phyloP scores from a whole-genome alignment of 805 yeast species.

The Cephaloascus fragrans region DNA sequence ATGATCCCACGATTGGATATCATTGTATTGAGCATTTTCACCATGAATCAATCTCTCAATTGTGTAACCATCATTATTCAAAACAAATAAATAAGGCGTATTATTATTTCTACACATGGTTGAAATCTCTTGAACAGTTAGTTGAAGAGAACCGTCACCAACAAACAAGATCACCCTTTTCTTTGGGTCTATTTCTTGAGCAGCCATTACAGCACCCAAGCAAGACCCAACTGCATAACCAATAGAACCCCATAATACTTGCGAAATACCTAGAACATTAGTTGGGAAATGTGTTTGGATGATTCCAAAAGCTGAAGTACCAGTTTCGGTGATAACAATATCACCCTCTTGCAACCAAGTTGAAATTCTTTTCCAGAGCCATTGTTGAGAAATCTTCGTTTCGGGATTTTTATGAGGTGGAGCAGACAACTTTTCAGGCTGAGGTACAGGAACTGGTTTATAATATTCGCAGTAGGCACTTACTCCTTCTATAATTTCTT shows the following conservation, averaged over 20 bases:
- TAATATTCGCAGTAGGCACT: slow-evolving; percentile 8
- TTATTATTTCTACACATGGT: slow-evolving; percentile 9
- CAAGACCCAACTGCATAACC: slow-evolving; percentile 25
- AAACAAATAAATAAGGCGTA: slow-evolving; percentile 13
- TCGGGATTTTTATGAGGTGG: slow-evolving; percentile 3
- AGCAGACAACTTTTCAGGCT: slow-evolving; percentile 6
- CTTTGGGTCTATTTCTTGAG: slow-evolving; percentile 19
- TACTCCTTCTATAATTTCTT: slow-evolving; percentile 10
- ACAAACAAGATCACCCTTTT: slow-evolving; percentile 12
- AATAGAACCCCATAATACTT: slow-evolving; percentile 25
- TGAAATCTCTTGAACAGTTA: slow-evolving; percentile 15
- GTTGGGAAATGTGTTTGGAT: slow-evolving; percentile 20
- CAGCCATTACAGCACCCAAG: slow-evolving; percentile 23
- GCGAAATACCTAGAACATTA: slow-evolving; percentile 20
- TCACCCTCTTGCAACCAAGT: slow-evolving; percentile 20
- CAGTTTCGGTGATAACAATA: slow-evolving; percentile 22
- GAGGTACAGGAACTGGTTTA: slow-evolving; percentile 13
- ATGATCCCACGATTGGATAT: slow-evolving; percentile 13
- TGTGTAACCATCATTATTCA: slow-evolving; percentile 14
- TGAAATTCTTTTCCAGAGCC: slow-evolving; percentile 19
- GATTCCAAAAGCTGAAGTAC: slow-evolving; percentile 25
- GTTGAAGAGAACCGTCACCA: slow-evolving; percentile 14
- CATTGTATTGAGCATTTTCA: slow-evolving; percentile 10
- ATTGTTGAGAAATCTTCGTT: slow-evolving; percentile 19
- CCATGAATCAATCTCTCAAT: slow-evolving; percentile 14